Percentiles rank a stretch among this genome's conserved stretches.
Evolutionary conservation across 495 filamentous ascomycete genomes (phyloP).

Genomic region (Aspergillus sparsus): DNA sequence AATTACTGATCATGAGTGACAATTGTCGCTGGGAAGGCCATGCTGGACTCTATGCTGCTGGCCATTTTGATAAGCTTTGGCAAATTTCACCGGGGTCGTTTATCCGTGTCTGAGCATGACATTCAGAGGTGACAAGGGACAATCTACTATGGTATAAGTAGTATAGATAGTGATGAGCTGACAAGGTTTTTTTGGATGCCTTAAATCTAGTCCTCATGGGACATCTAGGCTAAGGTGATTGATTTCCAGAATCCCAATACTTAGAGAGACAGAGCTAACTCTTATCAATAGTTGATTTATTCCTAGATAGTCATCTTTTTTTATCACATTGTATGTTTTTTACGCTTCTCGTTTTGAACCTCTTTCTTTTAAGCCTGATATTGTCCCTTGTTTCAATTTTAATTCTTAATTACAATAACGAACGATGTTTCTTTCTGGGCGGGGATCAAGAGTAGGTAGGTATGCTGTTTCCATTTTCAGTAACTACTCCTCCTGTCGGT

Average conservation of each 20-base stretch:
- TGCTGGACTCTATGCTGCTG: conserved; percentile 55
- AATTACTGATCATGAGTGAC: conserved; percentile 51
- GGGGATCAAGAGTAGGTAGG: background rate
- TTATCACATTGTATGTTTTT: background rate
- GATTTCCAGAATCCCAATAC: background rate
- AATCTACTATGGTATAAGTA: background rate
- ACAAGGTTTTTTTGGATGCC: too few relatives aligned
- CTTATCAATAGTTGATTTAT: background rate
- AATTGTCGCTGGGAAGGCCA: conserved; percentile 52
- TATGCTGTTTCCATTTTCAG: conserved; percentile 8
- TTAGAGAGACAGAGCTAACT: background rate
- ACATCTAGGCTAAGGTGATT: too few relatives aligned
- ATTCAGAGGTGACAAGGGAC: too few relatives aligned
- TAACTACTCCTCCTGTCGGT: background rate
- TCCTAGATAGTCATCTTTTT: background rate
- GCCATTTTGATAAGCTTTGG: conserved; percentile 58
- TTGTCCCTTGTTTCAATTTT: background rate
- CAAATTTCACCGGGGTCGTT: conserved; percentile 39
- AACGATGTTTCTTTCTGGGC: background rate
- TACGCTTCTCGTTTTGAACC: background rate
- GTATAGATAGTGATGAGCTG: too few relatives aligned
- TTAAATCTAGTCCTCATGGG: too few relatives aligned
- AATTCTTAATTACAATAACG: background rate
- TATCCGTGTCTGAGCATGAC: conserved; percentile 13
- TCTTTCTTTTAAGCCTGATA: background rate